Base-by-base conservation (phyloP, 2,329 filamentous ascomycete genomes). In the Neonectria hederae region DNA sequence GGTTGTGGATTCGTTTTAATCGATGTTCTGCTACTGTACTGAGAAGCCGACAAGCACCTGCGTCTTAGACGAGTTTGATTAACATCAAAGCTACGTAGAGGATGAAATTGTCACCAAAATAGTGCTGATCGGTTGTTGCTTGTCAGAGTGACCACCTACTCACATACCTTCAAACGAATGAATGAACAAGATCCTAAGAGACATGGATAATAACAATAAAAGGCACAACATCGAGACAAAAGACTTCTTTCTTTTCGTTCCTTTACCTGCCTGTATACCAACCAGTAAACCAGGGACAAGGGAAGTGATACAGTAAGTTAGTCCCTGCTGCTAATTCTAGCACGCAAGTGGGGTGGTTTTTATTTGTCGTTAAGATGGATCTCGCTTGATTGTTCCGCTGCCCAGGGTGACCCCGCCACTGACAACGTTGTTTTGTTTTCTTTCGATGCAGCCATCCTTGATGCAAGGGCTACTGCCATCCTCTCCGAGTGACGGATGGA, bases 371-470 rank as follows among this genome's bases (percentile, higher is more conserved):
- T 57, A 43, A 30, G 24, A 40, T n/a, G 28, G 43, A 51, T 30
- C 26, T 49, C 24, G 17, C 24, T 28, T 49, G 10, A 13, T 28
- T 49, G 24, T 28, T 49, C 26, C 49, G 52, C 35, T 59, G 38
- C 56, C 56, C 56, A 52, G 52, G 56, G 56, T 63, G 55, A 63
- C 61, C 61, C 61, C 61, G 61, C 61, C 54, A 51, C 55, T 42
- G 38, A 42, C 38, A n/a, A 43, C 2, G 24, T 52, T 55, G 43
- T 55, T 62, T 63, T 55, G 43, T 59, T 63, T 63, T 43, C 21
- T 63, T 52, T 54, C 28, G 22, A 19, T 57, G 24, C 26, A 17
- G 46, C 9, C 35, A 28, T 28, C 5, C 9, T 6, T 6, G 35
- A 38, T 42, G 38, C n/a, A 42, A 42, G n/a, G 38, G n/a, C 11